Evolutionary conservation across 345 rosid species (phyloP), one percentile per base, ranked within the genome.

Genomic region (Bruguiera sexangula): DNA sequence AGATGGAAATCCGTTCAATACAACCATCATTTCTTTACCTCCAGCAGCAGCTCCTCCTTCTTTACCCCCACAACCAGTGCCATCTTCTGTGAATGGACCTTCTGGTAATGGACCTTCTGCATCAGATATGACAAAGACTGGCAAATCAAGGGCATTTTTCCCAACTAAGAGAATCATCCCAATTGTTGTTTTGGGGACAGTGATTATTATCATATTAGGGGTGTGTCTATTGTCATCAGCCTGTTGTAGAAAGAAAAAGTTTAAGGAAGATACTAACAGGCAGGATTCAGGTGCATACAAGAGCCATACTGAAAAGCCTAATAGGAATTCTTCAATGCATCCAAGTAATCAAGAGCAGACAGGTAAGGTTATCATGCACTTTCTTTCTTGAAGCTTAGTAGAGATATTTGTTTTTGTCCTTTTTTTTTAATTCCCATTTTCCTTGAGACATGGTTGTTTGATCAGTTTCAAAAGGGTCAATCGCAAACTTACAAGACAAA

Each of bases 1-100:
- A 84, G 97, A 84, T 69, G 97, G 99, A 73, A 95, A 93, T 70
- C 99, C 97, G 5, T 95, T 95, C 78, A 90, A 92, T 71, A 92
- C 99, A 63, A 80, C 93, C 11, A 78, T 87, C 60, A 79, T 88
- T 63, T 74, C 60, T 56, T 22, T 26, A 8, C 60, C 60, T 24
- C 60, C 60, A 24, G 16, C 22, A 21, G 30, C 60, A 4, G 11
- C 22, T 21, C 91, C 97, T n/a, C 82, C 93, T 36, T 62, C 74
- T 20, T 74, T 78, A 16, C 79, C 89, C 73, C 89, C 92, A 64
- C 82, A 77, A 63, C 69, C 72, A 60, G 69, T 81, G 37, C 94
- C 90, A 69, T 73, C 87, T 77, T 54, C 37, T 34, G 37, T 2
- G 2, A 34, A 34, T 34, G 37, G 37, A 34, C 9, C 37, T 7